Base-by-base conservation (phyloP, 768 basidiomycete species). In the Boletus insuetus region DNA sequence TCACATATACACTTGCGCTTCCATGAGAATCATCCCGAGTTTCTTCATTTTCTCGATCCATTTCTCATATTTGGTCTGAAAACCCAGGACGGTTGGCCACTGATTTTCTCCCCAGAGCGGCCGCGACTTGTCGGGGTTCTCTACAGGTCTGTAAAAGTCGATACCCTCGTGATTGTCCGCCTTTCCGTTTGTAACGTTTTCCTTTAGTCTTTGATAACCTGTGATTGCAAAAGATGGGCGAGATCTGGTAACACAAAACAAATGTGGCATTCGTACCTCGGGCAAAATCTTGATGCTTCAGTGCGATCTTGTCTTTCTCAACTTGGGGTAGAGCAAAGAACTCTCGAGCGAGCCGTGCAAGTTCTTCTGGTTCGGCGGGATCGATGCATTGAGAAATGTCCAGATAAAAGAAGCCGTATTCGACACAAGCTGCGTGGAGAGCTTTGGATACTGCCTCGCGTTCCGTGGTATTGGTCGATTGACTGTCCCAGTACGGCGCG, bases 401-500 rank as follows among this genome's bases (percentile, higher is more conserved):
- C 44, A 94, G 76, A 70, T 95, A 96, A 75, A 96, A 94, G 79
- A 96, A 96, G 0, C 94, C 94, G 52, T 83, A 91, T 51, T 88
- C 75, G 20, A 88, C 64, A 63, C 91, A 91, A 9, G 91, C 91
- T 0, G 72, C 66, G 63, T 93, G 92, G 17, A 95, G 71, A 0
- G 83, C 82, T 12, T 78, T 77, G 24, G 82, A 77, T 1, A 74
- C 71, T 2, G 78, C 75, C 42, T 81, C 77, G 22, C 77, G 76
- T 31, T 74, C 72, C 4, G 60, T 46, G 37, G 70, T 66, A 34
- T 64, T 51, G 26, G 54, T 35, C 6, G 70, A 67, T 47, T 72
- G 70, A 13, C 67, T 56, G 40, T 72, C 67, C 39, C 88, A 72
- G 63, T 84, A 89, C 0, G 91, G 86, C 3, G 81, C 73, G 45